Base-by-base conservation (phyloP, 225 moss, liverwort and hornwort genomes). In the Sphagnum contortum region DNA sequence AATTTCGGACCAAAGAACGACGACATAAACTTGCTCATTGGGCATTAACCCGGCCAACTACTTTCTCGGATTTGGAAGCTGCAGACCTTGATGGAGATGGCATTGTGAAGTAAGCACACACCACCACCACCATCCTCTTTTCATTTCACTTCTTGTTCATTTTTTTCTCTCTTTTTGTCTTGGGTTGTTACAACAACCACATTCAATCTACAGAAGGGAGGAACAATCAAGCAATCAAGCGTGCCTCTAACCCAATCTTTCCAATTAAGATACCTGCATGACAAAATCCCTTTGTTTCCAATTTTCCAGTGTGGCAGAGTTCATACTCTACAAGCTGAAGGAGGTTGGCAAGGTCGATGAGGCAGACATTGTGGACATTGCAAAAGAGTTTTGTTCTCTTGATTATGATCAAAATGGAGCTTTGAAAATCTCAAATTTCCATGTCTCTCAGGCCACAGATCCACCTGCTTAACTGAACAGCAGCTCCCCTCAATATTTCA, bases 271-370 rank as follows among this genome's bases (percentile, higher is more conserved):
- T 29, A 29, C 1, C 29, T 29, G 29, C 29, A 29, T 29, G 29
- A 29, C 29, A 29, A 29, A 62, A 9, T 64, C 58, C 44, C 64
- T 71, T 9, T 12, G 13, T 55, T 4, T 47, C 48, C 46, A 48
- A 44, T 48, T 55, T 13, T 62, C 55, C 79, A 87, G 84, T 60
- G 77, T 80, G 7, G 60, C 83, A 5, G 94, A 95, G 68, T 94
- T 89, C 66, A 81, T 77, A 9, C 76, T 89, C 61, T 88, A 71
- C 66, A 95, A 95, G 79, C 76, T 95, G 62, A 89, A 91, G 74
- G 94, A 95, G 88, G 11, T 86, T 9, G 91, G 91, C 47, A 91
- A 88, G 71, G 72, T 91, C 45, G 81, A 86, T 12, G 77, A 88
- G 3, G 74, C 65, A 3, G 94, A 95, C 66, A 71, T 95, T 74